Evolutionary conservation across 305 asterid species (phyloP), one percentile per base, ranked within the genome.

Genomic region (Nicotiana rustica): DNA sequence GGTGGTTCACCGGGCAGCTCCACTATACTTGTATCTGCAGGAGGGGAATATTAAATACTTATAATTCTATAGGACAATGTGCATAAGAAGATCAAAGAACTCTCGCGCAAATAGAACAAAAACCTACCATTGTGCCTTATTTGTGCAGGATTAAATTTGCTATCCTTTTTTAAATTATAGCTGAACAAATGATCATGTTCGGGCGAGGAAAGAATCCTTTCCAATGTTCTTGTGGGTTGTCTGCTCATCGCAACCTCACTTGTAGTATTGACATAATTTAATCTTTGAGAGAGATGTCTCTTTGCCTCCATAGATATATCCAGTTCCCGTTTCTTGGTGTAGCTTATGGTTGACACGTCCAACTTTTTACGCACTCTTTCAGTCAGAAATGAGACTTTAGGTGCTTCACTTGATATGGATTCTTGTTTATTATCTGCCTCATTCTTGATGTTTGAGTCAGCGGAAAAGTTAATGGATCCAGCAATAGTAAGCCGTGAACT

Each of bases 291-390:
- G 78, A 95, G 97, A 77, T 91, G 97, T 82, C 84, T 90, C 89
- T 90, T 94, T 8, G 98, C 99, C 92, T 93, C 98, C 83, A 85
- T 68, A 86, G 89, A 79, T 35, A 95, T 88, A 71, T 92, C 96
- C 75, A 66, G 76, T 55, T 91, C 91, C 52, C 67, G 82, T 78
- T 87, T 84, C 87, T 80, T 86, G 78, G 85, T 49, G 71, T 67
- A 47, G 67, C 81, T 47, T 38, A 64, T 81, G 35, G 86, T 82
- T 25, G 94, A 84, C 3, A 65, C 64, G 82, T 90, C 88, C 68
- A 84, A 49, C 12, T 87, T 90, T 77, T 82, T 83, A 38, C 79
- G 79, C 36, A 66, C 83, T 35, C 67, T 52, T 65, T 83, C 86
- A 57, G 75, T 82, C 55, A 41, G 79, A 64, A 77, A 12, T 81